A percentile compares a stretch with the other conserved stretches of the same genome.
phyloP scores from a whole-genome alignment of 345 rosid genomes.

The Gossypium rotundifolium region DNA sequence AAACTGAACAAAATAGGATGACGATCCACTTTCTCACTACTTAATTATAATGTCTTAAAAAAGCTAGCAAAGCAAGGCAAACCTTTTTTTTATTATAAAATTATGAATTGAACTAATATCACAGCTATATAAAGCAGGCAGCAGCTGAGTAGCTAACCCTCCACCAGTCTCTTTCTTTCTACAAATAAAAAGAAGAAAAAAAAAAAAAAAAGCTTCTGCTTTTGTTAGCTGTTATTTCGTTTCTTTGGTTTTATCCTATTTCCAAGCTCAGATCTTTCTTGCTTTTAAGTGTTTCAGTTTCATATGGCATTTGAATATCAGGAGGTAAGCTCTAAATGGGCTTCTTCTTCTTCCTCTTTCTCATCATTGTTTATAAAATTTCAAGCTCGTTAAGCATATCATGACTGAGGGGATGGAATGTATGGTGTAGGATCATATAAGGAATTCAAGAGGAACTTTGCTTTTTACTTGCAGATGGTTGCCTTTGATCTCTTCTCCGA shows the following conservation, averaged over 20 bases:
- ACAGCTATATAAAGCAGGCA: background rate
- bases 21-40: no score
- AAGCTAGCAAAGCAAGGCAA: background rate
- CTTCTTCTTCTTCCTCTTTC: background rate
- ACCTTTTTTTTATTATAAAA: background rate
- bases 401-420: background rate
- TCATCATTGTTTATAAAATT: background rate
- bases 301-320: conserved; percentile 40
- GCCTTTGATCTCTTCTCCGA: conserved; percentile 61
- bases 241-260: background rate
- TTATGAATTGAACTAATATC: no score
- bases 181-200: background rate
- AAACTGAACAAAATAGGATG: no score
- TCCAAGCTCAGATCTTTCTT: background rate
- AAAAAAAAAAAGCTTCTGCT: background rate
- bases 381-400: background rate
- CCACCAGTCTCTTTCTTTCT: background rate
- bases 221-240: background rate
- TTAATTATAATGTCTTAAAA: background rate
- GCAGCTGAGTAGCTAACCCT: background rate
- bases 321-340: conserved; percentile 31
- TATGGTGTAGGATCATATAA: conserved; percentile 47
- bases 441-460: conserved; percentile 70
- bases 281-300: background rate
- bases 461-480: conserved; percentile 87